Evolutionary conservation across 345 rosid genomes (phyloP).

Genomic region (Salix dunnii): DNA sequence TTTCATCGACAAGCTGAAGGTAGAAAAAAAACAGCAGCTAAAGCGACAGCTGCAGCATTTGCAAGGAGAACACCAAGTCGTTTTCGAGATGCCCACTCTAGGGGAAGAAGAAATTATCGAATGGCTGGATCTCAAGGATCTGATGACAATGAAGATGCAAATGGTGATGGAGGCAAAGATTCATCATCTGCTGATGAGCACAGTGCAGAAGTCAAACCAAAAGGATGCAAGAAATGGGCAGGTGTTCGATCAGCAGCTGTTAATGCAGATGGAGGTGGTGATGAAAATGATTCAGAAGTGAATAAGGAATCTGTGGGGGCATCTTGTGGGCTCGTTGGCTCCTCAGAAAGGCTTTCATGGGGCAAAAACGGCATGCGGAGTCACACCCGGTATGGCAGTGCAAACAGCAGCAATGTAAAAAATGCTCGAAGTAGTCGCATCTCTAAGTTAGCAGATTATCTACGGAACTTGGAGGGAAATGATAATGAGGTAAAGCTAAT

Average conservation of each 20-base stretch:
- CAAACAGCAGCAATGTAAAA: conserved; percentile 37
- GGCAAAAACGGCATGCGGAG: conserved; percentile 52
- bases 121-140: conserved; percentile 36
- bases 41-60: conserved; percentile 22
- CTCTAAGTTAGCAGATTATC: conserved; percentile 37
- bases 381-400: conserved; percentile 44
- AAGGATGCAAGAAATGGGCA: conserved; percentile 35
- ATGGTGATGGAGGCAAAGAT: conserved; percentile 37
- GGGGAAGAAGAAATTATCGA: conserved; percentile 38
- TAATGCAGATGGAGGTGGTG: conserved; percentile 37
- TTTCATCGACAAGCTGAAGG: conserved; percentile 47
- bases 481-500: conserved; percentile 42
- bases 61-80: conserved; percentile 34
- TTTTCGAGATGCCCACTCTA: conserved; percentile 26
- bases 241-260: conserved; percentile 31
- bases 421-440: conserved; percentile 30
- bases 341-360: conserved; percentile 50
- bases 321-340: conserved; percentile 32
- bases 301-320: conserved; percentile 36
- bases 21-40: conserved; percentile 31
- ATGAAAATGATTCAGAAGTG: conserved; percentile 40
- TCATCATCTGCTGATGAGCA: conserved; percentile 46
- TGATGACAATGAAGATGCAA: conserved; percentile 42
- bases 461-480: conserved; percentile 34
- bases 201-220: conserved; percentile 34